Percentiles rank a stretch among this genome's conserved stretches.
Evolutionary conservation across 148 eudicot species (phyloP).

Genomic region (Amaranthus hypochondriacus): DNA sequence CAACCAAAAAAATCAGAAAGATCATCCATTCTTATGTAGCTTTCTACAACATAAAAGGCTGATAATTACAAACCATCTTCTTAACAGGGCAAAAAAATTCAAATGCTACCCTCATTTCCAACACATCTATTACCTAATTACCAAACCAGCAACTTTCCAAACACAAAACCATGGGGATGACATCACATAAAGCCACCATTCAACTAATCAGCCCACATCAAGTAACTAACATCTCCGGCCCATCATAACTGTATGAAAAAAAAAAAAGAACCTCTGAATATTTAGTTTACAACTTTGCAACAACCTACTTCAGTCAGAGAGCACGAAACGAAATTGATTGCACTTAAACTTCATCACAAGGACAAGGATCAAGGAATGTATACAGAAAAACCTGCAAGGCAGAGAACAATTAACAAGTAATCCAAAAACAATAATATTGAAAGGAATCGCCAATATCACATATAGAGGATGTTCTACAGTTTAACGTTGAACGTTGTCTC

Average conservation of each 20-base stretch:
- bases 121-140: not conserved
- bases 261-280: not conserved
- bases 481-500: too few species aligned
- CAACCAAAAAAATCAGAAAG: conserved; percentile 42
- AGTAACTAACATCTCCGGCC: conserved; percentile 17
- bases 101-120: not conserved
- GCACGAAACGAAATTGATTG: not conserved
- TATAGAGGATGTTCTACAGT: too few species aligned
- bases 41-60: conserved; percentile 8
- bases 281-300: not conserved
- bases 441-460: too few species aligned
- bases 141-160: not conserved
- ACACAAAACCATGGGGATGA: not conserved
- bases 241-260: not conserved
- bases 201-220: conserved; percentile 25
- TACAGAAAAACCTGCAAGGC: conserved; percentile 19
- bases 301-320: not conserved
- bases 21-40: conserved; percentile 58
- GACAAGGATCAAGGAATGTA: not conserved
- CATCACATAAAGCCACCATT: conserved; percentile 13
- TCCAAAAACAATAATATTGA: not conserved
- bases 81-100: not conserved
- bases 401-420: conserved; percentile 5
- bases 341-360: not conserved
- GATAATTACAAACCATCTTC: not conserved